Percentiles rank a stretch among this genome's conserved stretches.
These are phyloP conservation scores for Pleurotus citrinopileatus DNA, from an alignment of 768 basidiomycete species.

Conservation along the genomic window DNA sequence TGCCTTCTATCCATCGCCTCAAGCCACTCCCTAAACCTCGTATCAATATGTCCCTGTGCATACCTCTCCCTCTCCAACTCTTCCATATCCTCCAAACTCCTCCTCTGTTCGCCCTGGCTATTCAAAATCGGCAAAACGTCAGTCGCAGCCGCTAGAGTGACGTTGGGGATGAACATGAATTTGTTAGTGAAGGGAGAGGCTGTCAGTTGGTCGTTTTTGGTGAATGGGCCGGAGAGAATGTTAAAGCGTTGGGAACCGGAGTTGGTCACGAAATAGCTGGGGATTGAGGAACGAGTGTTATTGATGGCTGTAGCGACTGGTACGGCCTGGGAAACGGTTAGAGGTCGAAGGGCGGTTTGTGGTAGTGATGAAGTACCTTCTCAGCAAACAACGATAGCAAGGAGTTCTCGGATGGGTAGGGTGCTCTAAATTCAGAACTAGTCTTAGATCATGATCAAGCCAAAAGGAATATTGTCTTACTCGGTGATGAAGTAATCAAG, in stretches of 20 bases:
- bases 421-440: conserved; percentile 39
- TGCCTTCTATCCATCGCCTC: conserved; percentile 47
- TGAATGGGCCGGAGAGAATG: conserved; percentile 67
- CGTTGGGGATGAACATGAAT: conserved; percentile 59
- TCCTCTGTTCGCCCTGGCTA: conserved; percentile 34
- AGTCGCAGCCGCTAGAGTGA: conserved; percentile 48
- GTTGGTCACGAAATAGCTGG: conserved; percentile 64
- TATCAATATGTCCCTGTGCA: conserved; percentile 47
- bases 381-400: conserved; percentile 57
- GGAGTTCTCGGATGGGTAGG: conserved; percentile 60
- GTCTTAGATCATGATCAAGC: no score
- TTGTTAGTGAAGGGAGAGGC: conserved; percentile 65
- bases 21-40: conserved; percentile 54
- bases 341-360: conserved; percentile 10
- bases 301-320: conserved; percentile 58
- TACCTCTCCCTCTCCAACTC: conserved; percentile 38
- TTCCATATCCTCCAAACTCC: conserved; percentile 29
- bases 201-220: conserved; percentile 78
- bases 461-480: no score
- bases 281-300: conserved; percentile 57
- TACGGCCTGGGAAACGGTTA: conserved; percentile 34
- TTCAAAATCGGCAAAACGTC: conserved; percentile 55
- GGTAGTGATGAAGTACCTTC: conserved; percentile 28
- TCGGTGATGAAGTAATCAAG: conserved; percentile 68
- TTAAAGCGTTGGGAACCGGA: conserved; percentile 66